phyloP scores from a whole-genome alignment of 2,329 filamentous ascomycete species.

The Leptographium procerum region DNA sequence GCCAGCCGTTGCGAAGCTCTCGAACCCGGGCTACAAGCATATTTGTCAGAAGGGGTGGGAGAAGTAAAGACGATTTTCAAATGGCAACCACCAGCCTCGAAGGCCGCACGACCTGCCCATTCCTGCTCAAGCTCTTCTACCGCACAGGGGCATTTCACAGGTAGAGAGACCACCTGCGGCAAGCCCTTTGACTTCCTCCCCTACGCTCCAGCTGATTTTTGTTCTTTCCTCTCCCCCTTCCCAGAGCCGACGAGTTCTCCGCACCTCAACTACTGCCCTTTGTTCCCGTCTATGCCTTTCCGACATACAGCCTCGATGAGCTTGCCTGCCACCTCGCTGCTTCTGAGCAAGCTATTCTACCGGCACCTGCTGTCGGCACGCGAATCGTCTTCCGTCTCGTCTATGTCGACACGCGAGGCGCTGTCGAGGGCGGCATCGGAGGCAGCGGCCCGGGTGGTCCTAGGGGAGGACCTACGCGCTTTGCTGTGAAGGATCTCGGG shows the following conservation, averaged over 20 bases:
- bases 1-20: background rate
- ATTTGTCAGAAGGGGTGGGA: background rate
- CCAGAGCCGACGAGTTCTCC: conserved; percentile 62
- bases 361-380: conserved; percentile 65
- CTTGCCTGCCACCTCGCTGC: conserved; percentile 66
- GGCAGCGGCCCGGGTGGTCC: conserved; percentile 14
- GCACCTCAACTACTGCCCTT: conserved; percentile 49
- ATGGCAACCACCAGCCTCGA: conserved; percentile 6
- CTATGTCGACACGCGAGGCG: conserved; percentile 56
- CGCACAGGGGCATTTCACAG: conserved; percentile 61
- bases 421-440: background rate
- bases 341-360: conserved; percentile 48
- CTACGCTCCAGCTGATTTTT: background rate
- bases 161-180: conserved; percentile 22
- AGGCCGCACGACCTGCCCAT: conserved; percentile 51
- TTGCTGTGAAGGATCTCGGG: conserved; percentile 70
- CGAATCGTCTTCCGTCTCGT: conserved; percentile 80
- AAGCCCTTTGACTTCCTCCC: background rate
- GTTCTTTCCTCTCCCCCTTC: too few relatives aligned
- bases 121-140: conserved; percentile 79
- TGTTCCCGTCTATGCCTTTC: conserved; percentile 79
- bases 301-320: conserved; percentile 67
- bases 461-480: conserved; percentile 36
- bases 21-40: background rate
- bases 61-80: background rate